These are phyloP conservation scores for Endogone sp. DNA, from an alignment of 192 early-diverging fungal genomes.

Conservation along the genomic window DNA sequence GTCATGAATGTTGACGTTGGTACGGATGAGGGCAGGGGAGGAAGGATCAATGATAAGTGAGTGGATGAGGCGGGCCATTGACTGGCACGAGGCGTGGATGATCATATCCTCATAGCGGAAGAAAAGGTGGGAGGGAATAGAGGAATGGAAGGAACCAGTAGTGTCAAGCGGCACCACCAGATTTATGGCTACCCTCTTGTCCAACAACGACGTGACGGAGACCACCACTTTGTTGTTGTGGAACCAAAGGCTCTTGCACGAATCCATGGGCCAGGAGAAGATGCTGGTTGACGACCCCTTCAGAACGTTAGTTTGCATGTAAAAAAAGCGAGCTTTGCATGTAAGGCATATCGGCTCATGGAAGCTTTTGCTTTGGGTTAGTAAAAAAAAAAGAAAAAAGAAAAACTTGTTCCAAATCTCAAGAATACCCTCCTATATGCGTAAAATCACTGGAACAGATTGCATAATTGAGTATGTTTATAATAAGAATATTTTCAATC, in stretches of 20 bases:
- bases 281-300: background rate
- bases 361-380: too few relatives aligned
- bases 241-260: background rate
- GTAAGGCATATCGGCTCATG: too few relatives aligned
- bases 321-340: too few relatives aligned
- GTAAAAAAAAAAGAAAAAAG: too few relatives aligned
- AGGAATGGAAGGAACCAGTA: background rate
- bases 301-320: background rate
- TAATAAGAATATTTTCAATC: too few relatives aligned
- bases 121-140: background rate
- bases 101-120: background rate
- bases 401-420: too few relatives aligned
- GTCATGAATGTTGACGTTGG: conserved; percentile 22
- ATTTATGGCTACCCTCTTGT: background rate
- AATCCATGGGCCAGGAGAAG: background rate
- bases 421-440: too few relatives aligned
- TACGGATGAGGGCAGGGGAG: background rate
- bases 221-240: background rate
- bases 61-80: background rate
- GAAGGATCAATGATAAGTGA: background rate
- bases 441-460: too few relatives aligned
- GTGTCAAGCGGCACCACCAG: background rate
- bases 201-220: background rate
- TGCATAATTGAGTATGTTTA: too few relatives aligned
- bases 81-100: background rate